Evolutionary conservation across 2,329 filamentous ascomycete genomes (phyloP).

Genomic region (Bipolaris victoriae): DNA sequence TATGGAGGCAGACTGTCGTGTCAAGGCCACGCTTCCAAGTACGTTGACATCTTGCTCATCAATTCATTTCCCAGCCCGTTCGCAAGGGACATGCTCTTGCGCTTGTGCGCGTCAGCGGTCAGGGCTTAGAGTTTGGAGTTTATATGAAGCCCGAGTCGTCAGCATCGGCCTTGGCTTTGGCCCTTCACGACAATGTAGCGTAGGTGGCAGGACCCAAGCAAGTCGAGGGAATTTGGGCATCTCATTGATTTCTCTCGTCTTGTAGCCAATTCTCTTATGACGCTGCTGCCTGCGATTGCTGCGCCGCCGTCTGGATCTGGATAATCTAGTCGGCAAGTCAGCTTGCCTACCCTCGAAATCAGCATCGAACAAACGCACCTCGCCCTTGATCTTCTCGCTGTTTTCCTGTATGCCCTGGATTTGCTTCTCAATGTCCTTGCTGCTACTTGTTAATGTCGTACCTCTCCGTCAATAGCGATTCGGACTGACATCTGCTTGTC

Average conservation of each 20-base stretch:
- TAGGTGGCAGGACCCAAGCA: neutral
- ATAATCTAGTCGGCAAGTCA: constrained; percentile 33
- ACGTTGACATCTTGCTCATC: neutral
- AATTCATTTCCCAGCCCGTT: neutral
- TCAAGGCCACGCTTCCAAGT: neutral
- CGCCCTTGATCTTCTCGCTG: constrained; percentile 68
- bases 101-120: neutral
- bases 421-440: constrained; percentile 70
- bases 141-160: neutral
- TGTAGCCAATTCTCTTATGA: constrained; percentile 1
- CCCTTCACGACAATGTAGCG: neutral
- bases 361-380: constrained; percentile 54
- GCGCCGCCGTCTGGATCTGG: constrained; percentile 33
- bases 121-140: neutral
- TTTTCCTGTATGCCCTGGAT: constrained; percentile 69
- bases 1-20: neutral
- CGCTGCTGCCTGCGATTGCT: constrained; percentile 31
- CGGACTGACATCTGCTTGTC: constrained; percentile 81
- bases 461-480: neutral
- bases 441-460: constrained; percentile 39
- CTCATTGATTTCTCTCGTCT: constrained; percentile 4
- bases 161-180: neutral
- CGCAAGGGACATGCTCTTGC: neutral
- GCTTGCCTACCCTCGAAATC: neutral
- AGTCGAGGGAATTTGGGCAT: constrained; percentile 5